Conservation (phyloP, 2,329 filamentous ascomycete species). For the Thelonectria blattea region DNA sequence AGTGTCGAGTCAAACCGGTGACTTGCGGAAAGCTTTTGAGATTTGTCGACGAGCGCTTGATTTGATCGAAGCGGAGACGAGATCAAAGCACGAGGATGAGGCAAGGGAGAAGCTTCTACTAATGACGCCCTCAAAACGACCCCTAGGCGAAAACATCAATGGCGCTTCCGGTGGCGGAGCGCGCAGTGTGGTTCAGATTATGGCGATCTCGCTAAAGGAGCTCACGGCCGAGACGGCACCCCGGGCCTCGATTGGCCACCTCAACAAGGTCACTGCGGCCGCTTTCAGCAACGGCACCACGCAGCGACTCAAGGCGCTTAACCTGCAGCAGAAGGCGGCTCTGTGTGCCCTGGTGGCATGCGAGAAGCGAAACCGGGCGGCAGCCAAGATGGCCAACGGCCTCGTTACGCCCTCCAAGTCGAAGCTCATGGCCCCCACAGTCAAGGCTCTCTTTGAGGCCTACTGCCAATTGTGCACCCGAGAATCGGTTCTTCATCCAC, state of each 20-base stretch:
- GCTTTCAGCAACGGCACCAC: conserved; percentile 89
- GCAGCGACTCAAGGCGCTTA: conserved; percentile 84
- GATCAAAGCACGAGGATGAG: conserved; percentile 71
- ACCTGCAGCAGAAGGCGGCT: conserved; percentile 95
- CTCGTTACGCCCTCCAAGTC: conserved; percentile 66
- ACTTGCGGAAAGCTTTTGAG: conserved; percentile 93
- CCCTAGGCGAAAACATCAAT: conserved; percentile 83
- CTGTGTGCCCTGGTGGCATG: conserved; percentile 86
- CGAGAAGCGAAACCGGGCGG: conserved; percentile 73
- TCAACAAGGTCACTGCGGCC: conserved; percentile 88
- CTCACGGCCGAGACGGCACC: conserved; percentile 82
- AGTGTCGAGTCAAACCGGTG: conserved; percentile 90
- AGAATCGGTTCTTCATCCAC: conserved; percentile 86
- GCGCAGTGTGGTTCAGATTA: conserved; percentile 53
- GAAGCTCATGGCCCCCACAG: conserved; percentile 70
- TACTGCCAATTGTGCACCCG: conserved; percentile 84
- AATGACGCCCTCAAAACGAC: conserved; percentile 74
- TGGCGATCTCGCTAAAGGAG: conserved; percentile 61
- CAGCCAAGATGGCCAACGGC: conserved; percentile 49
- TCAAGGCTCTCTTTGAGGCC: conserved; percentile 83
- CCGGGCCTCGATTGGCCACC: conserved; percentile 85
- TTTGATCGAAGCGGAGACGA: conserved; percentile 84
- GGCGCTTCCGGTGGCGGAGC: conserved; percentile 51
- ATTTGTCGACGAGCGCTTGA: conserved; percentile 90
- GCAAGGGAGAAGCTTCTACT: conserved; percentile 62